These are phyloP conservation scores for Blastocystis sp. DNA, from an alignment of 352 stramenopile genomes.

Conservation along the genomic window DNA sequence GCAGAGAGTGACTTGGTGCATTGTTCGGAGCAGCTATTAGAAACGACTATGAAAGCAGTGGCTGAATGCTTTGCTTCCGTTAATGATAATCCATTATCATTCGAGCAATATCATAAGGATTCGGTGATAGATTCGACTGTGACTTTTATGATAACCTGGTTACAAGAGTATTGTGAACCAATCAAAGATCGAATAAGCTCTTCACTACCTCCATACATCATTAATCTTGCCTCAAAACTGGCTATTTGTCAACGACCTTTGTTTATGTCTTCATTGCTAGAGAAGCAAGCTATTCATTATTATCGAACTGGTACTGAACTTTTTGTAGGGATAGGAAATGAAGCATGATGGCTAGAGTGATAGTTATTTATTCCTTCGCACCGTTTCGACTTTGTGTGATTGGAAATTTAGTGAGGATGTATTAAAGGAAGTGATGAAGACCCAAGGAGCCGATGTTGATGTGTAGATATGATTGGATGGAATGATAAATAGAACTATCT, in stretches of 20 bases:
- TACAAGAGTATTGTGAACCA: background rate
- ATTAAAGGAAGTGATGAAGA: background rate
- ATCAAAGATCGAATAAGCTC: background rate
- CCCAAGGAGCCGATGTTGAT: background rate
- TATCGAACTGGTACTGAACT: background rate
- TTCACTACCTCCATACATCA: background rate
- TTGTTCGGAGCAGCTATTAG: background rate
- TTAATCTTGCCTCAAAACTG: background rate
- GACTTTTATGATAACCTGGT: background rate
- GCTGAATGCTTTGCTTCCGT: background rate
- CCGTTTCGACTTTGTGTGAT: background rate
- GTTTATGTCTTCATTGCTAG: background rate
- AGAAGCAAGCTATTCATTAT: background rate
- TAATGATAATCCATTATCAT: background rate
- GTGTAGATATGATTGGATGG: background rate
- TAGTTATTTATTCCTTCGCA: background rate
- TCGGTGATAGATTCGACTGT: background rate
- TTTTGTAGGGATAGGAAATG: background rate
- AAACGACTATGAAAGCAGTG: background rate
- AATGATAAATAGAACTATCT: background rate
- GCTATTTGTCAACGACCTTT: background rate
- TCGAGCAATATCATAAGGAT: background rate
- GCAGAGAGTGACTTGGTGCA: background rate
- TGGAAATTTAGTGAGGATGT: background rate
- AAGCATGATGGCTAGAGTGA: background rate